Percentiles rank a stretch among this genome's conserved stretches.
Conservation (phyloP, 2,329 filamentous ascomycete genomes). For the Endocalyx cinctus region DNA sequence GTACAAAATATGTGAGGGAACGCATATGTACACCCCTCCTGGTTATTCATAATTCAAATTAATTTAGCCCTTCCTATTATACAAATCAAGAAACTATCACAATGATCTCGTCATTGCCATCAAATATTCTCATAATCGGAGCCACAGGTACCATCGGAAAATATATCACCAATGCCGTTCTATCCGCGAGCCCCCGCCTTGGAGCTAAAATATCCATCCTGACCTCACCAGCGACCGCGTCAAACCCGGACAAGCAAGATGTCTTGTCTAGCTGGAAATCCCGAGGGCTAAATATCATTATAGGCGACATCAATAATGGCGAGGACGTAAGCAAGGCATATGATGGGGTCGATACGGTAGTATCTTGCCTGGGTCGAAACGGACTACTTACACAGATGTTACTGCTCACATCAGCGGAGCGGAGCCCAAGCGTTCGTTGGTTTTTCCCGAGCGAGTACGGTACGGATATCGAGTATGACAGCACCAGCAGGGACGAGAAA, state of each 20-base stretch:
- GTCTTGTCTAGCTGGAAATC: constrained; percentile 37
- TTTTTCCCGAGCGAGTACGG: constrained; percentile 59
- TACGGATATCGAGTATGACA: constrained; percentile 52
- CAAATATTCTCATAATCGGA: constrained; percentile 28
- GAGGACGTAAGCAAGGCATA: constrained; percentile 49
- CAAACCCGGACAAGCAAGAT: constrained; percentile 38
- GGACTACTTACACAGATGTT: constrained; percentile 50
- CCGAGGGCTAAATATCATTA: constrained; percentile 48
- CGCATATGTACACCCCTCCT: no score
- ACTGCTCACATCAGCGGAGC: constrained; percentile 50
- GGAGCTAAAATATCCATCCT: constrained; percentile 39
- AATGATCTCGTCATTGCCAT: constrained; percentile 18
- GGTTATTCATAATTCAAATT: no score
- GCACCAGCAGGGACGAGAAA: constrained; percentile 47
- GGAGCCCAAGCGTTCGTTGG: constrained; percentile 41
- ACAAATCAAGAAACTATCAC: no score
- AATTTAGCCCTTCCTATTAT: no score
- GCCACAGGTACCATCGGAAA: constrained; percentile 30
- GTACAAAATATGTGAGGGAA: no score
- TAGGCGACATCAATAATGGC: constrained; percentile 48
- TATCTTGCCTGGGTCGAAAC: constrained; percentile 55
- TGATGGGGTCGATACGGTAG: constrained; percentile 50
- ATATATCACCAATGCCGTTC: constrained; percentile 27
- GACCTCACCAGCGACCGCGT: constrained; percentile 48
- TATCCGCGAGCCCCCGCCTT: constrained; percentile 26